phyloP scores from a whole-genome alignment of 2,329 filamentous ascomycete species.

The Bipolaris sorokiniana region DNA sequence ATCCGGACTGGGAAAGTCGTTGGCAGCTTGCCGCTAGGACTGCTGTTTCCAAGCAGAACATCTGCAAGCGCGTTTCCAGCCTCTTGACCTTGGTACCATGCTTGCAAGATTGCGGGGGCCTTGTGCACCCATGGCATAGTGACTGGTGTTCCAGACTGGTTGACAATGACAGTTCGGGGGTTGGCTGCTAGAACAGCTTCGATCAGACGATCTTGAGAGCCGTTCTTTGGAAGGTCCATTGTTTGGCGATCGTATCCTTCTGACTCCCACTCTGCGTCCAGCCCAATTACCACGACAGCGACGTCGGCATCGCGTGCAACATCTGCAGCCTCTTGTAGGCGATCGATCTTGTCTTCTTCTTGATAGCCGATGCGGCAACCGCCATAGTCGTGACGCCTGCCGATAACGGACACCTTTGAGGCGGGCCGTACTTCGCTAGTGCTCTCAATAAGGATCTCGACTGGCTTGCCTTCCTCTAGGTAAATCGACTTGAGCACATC shows the following conservation, averaged over 20 bases:
- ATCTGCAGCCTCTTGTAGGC: conserved; percentile 63
- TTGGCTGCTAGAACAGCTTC: conserved; percentile 68
- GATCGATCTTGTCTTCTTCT: conserved; percentile 68
- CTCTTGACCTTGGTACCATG: conserved; percentile 89
- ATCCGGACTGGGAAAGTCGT: conserved; percentile 68
- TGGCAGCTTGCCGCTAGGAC: conserved; percentile 76
- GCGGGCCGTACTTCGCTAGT: conserved; percentile 69
- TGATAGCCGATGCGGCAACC: conserved; percentile 75
- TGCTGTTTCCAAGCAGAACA: conserved; percentile 74
- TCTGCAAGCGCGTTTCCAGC: conserved; percentile 82
- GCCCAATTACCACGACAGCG: conserved; percentile 77
- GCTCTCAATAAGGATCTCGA: conserved; percentile 68
- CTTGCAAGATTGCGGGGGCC: conserved; percentile 71
- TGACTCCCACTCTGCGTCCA: conserved; percentile 80
- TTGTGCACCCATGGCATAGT: conserved; percentile 72
- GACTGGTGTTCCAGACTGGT: conserved; percentile 77
- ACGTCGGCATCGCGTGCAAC: conserved; percentile 74
- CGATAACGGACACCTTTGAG: conserved; percentile 63
- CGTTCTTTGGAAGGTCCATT: conserved; percentile 63
- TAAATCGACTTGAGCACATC: conserved; percentile 67
- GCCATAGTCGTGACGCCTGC: conserved; percentile 70
- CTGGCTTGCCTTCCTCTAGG: conserved; percentile 64
- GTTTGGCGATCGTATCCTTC: conserved; percentile 70
- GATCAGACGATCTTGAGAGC: conserved; percentile 69
- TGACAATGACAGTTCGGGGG: conserved; percentile 71